Evolutionary conservation across 306 rosid genomes (phyloP), one percentile per base, ranked within the genome.

Genomic region (Cercis canadensis): DNA sequence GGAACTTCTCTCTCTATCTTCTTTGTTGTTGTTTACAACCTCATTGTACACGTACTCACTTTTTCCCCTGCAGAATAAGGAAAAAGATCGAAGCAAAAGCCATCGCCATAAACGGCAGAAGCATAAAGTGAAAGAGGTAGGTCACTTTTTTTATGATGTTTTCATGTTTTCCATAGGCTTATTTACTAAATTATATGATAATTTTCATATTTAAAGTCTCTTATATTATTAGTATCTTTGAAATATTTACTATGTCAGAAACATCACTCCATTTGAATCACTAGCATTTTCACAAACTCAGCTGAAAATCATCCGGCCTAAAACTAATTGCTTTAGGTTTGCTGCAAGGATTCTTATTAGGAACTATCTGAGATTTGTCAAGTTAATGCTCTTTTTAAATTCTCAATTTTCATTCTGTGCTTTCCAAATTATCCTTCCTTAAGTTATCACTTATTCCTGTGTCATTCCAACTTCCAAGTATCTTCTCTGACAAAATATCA

Each of bases 71-170:
- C 64, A 89, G 96, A 79, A 65, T 71, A 87, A 91, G 85, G 96
- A 84, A 76, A 91, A 87, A 75, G 96, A 85, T 37, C 84, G 86
- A 62, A 86, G 84, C 74, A 89, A 83, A 88, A 80, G 78, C 78
- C 88, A 75, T 67, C 87, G 60, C 76, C 88, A 81, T 72, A 89
- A 91, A 84, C 76, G 77, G 60, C 85, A 76, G 40, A 91, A 79
- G 67, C 90, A 82, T 75, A 90, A 74, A 80, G 82, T 70, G 69
- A 91, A 89, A 86, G 97, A 89, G 96, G 96, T 95, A 86, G 70
- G 90, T 75, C 67, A 74, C 76, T 66, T 8, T 58, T 50, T 63
- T 31, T 66, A 7, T 17, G 16, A 46, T 49, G 41, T 45, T 67
- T 67, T 51, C 44, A 49, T 71, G 62, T 24, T 49, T 71, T 74